Percentiles rank a stretch among this genome's conserved stretches.
These are phyloP conservation scores for Boletus fagicola DNA, from an alignment of 768 basidiomycete genomes.

Conservation along the genomic window DNA sequence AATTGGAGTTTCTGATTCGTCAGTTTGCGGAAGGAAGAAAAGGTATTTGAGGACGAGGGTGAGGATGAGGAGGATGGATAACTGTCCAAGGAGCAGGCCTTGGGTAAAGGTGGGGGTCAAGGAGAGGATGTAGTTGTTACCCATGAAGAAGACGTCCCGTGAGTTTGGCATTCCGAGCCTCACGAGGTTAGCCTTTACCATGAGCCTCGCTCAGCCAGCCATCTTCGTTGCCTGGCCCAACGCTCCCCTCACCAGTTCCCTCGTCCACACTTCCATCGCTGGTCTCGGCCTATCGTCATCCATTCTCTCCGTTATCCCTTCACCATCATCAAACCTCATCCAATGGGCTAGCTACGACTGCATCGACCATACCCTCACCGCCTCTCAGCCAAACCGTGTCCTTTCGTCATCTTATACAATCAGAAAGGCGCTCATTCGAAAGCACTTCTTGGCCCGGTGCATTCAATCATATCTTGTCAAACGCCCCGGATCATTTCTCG, in stretches of 20 bases:
- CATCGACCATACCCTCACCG: constrained; percentile 74
- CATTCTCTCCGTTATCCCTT: constrained; percentile 30
- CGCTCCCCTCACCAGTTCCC: constrained; percentile 51
- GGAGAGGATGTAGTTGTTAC: constrained; percentile 60
- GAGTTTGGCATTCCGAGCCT: not conserved
- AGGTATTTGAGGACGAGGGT: constrained; percentile 88
- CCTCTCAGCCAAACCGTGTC: constrained; percentile 44
- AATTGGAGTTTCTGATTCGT: constrained; percentile 52
- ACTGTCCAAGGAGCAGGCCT: constrained; percentile 88
- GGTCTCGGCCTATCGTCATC: constrained; percentile 30
- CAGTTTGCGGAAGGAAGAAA: constrained; percentile 78
- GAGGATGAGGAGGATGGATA: constrained; percentile 78
- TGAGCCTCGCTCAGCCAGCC: constrained; percentile 5
- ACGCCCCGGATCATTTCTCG: constrained; percentile 56
- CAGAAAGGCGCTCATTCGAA: constrained; percentile 90
- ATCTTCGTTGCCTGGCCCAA: constrained; percentile 53
- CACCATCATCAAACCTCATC: constrained; percentile 37
- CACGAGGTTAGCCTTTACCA: not conserved
- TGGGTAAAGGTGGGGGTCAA: constrained; percentile 92
- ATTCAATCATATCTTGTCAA: constrained; percentile 74
- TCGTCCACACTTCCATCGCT: constrained; percentile 45
- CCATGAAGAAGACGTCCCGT: constrained; percentile 17
- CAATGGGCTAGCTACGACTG: constrained; percentile 91
- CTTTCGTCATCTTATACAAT: constrained; percentile 85
- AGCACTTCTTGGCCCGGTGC: constrained; percentile 83